Conservation (phyloP, 257 asterid species). For the Salvia hispanica region DNA sequence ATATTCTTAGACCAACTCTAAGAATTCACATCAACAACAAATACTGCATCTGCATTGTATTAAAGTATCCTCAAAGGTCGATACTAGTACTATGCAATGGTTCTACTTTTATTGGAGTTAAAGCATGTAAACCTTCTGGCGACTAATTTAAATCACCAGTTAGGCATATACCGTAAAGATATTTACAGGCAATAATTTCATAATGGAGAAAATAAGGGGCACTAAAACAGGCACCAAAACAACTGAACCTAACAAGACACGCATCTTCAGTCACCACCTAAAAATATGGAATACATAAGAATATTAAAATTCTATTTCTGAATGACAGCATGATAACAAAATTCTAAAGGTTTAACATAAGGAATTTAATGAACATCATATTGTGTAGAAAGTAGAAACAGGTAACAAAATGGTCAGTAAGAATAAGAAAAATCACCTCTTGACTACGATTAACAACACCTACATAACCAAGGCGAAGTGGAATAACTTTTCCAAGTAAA, state of each 20-base stretch:
- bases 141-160: no score
- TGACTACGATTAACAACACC: conserved; percentile 91
- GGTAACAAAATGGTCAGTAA: background rate
- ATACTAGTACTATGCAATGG: no score
- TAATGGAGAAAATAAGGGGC: no score
- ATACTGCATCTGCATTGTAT: background rate
- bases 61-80: background rate
- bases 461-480: conserved; percentile 87
- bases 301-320: no score
- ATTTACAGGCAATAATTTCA: no score
- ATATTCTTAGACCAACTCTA: background rate
- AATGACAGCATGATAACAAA: background rate
- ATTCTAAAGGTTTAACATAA: background rate
- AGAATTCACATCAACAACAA: background rate
- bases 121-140: no score
- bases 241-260: no score
- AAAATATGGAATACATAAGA: no score
- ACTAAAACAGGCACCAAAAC: no score
- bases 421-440: conserved; percentile 52
- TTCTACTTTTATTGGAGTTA: no score
- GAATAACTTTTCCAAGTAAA: conserved; percentile 84
- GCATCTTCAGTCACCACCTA: no score
- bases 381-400: background rate
- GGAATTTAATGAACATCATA: background rate
- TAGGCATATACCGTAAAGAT: no score